Evolutionary conservation across 2,329 filamentous ascomycete genomes (phyloP), one percentile per base, ranked within the genome.

Genomic region (Aspergillus fijiensis): DNA sequence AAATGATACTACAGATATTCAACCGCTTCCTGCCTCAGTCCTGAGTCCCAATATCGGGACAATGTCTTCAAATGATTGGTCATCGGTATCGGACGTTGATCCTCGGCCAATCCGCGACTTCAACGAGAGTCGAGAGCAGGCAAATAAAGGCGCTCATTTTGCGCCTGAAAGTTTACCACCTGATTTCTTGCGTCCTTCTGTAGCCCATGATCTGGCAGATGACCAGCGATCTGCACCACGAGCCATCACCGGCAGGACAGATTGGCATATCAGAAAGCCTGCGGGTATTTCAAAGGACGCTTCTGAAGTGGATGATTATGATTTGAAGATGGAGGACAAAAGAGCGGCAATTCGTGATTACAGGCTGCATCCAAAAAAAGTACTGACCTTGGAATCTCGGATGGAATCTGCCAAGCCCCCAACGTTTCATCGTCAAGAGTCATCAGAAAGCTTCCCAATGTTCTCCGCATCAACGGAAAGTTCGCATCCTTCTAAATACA

Each of bases 361-460:
- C 70, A 79, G 81, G 61, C 75, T 77, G 10, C 76, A 76, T 55
- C 80, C 81, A 12, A 82, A 82, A 51, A 80, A 78, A 49, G 74
- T 82, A 14, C 71, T 85, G 50, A 80, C 75, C 25, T 74, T 84
- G 51, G 82, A 84, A 51, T 74, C 79, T 10, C 67, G 74, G 23
- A 65, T 72, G 21, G 69, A 71, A 21, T 59, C 65, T 14, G 69
- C 60, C 45, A 70, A 69, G 51, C 70, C 68, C 65, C 70, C 73
- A 61, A 68, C 68, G 64, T 76, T 76, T 67, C 81, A 63, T 69
- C 80, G 83, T 39, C 83, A 85, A 65, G 81, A 86, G 65, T 87
- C 85, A 25, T 80, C 81, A 6, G 85, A 87, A 63, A 87, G 85
- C 69, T 87, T 87, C 65, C 77, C 81, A 23, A 87, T 87, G 82